Base-by-base conservation (phyloP, 352 stramenopile genomes). In the Phytophthora foliorum region DNA sequence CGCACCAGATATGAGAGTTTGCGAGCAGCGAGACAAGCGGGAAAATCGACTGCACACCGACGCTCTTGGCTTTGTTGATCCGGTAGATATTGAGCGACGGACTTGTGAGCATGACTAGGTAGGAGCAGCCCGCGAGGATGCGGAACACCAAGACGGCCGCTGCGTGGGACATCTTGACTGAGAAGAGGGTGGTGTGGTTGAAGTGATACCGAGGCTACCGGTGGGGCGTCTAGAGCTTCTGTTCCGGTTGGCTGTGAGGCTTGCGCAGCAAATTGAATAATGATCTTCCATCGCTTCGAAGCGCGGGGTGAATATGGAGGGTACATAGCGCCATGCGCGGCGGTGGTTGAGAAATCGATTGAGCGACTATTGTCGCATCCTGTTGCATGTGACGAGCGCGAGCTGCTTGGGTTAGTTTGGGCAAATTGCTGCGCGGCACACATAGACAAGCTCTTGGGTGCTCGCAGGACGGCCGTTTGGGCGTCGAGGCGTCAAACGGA, bases 1-100 rank as follows among this genome's bases (percentile, higher is more conserved):
- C 59, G 24, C 36, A 74, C 74, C 74, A 76, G 29, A 79, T 75
- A 54, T 83, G 69, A 39, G 63, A 78, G 56, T 85, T 88, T 24
- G 65, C 74, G 17, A 84, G 66, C 36, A 84, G 72, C 22, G 72
- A 69, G 21, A 82, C 74, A 3, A 87, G 68, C n/a, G 79, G 77
- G 21, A 84, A 77, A 42, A 88, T 74, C 7, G 79, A 88, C 41
- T 74, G 74, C 16, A 74, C 58, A 17, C 77, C 79, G 10, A 73
- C 74, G 39, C 63, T 58, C 19, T 77, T 67, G 54, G 67, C 72
- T 65, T 82, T 78, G 34, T 69, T 55, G n/a, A 84, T 60, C 1
- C 65, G 65, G 17, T 69, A 72, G 45, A 88, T 80, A 6, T 69
- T 74, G 24, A 77, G 72, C n/a, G 78, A 79, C 25, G 77, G 80